Conservation (phyloP, 2,329 filamentous ascomycete species). For the Trichoderma sp. region DNA sequence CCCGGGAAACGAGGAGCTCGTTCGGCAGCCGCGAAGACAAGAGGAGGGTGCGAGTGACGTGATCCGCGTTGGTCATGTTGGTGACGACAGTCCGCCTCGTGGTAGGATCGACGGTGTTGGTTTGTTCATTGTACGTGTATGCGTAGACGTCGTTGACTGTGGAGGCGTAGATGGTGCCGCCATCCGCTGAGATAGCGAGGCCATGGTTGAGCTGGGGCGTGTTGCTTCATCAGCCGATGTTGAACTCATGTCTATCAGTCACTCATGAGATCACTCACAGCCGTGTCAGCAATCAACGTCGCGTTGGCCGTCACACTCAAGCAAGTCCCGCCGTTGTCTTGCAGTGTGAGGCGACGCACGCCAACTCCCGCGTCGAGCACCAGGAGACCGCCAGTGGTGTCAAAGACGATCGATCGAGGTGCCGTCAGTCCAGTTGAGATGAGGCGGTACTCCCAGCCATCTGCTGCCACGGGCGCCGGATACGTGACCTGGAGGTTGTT, state of each 20-base stretch:
- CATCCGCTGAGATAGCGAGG: slow-evolving; percentile 56
- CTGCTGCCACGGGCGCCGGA: slow-evolving; percentile 43
- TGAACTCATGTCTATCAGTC: background rate
- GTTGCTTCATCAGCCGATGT: background rate
- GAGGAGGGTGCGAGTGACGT: slow-evolving; percentile 68
- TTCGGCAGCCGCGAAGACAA: slow-evolving; percentile 58
- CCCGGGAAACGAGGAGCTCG: slow-evolving; percentile 66
- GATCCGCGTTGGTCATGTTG: slow-evolving; percentile 64
- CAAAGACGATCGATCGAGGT: slow-evolving; percentile 52
- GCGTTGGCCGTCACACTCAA: slow-evolving; percentile 43
- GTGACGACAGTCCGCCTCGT: slow-evolving; percentile 56
- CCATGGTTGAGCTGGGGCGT: slow-evolving; percentile 58
- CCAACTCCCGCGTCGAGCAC: slow-evolving; percentile 49
- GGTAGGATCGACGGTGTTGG: slow-evolving; percentile 46
- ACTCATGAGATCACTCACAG: slow-evolving; percentile 37
- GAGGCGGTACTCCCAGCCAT: slow-evolving; percentile 50
- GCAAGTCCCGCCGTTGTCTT: slow-evolving; percentile 49
- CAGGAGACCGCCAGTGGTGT: slow-evolving; percentile 49
- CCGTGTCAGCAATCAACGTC: slow-evolving; percentile 42
- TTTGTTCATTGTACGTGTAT: slow-evolving; percentile 65
- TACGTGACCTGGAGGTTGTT: slow-evolving; percentile 43
- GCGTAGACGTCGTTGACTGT: slow-evolving; percentile 60
- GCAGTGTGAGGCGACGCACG: slow-evolving; percentile 46
- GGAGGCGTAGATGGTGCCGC: slow-evolving; percentile 60
- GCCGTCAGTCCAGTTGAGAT: slow-evolving; percentile 46